phyloP scores from a whole-genome alignment of 371 early-diverging fungal species.

The Mucor irregularis region DNA sequence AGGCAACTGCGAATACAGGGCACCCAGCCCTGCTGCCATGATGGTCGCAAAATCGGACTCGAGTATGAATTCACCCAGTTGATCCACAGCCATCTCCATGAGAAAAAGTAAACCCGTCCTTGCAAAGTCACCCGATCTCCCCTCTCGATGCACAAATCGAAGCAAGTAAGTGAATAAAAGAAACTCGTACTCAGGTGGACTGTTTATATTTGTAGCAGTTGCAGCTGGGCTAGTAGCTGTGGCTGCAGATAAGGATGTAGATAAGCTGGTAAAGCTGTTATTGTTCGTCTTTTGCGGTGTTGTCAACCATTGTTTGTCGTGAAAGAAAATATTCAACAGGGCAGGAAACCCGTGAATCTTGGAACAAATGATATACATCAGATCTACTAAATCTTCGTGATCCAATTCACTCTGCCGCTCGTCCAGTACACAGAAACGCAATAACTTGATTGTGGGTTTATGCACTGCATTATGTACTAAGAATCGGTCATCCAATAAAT shows the following conservation, averaged over 20 bases:
- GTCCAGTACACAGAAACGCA: slow-evolving; percentile 68
- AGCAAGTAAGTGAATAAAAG: slow-evolving; percentile 86
- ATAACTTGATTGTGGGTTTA: slow-evolving; percentile 79
- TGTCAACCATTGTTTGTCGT: slow-evolving; percentile 77
- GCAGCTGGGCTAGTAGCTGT: too few relatives aligned
- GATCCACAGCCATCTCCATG: slow-evolving; percentile 79
- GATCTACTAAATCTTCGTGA: slow-evolving; percentile 83
- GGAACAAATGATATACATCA: slow-evolving; percentile 86
- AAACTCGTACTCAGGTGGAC: slow-evolving; percentile 72
- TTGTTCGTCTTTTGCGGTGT: slow-evolving; percentile 54
- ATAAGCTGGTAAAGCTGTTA: neutral
- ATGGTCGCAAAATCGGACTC: slow-evolving; percentile 82
- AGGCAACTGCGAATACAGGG: slow-evolving; percentile 91
- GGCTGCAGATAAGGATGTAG: too few relatives aligned
- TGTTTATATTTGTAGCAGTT: too few relatives aligned
- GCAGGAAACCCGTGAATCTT: slow-evolving; percentile 91
- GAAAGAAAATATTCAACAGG: slow-evolving; percentile 89
- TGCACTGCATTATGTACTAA: slow-evolving; percentile 90
- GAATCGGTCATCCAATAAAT: slow-evolving; percentile 84
- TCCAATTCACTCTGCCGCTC: slow-evolving; percentile 65
- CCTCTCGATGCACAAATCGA: slow-evolving; percentile 86
- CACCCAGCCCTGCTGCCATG: slow-evolving; percentile 88
- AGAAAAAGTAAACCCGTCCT: slow-evolving; percentile 85
- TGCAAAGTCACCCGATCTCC: slow-evolving; percentile 86
- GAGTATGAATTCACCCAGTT: slow-evolving; percentile 78